Evolutionary conservation across 108 stramenopile species (phyloP), one percentile per base, ranked within the genome.

Genomic region (Fistulifera solaris): DNA sequence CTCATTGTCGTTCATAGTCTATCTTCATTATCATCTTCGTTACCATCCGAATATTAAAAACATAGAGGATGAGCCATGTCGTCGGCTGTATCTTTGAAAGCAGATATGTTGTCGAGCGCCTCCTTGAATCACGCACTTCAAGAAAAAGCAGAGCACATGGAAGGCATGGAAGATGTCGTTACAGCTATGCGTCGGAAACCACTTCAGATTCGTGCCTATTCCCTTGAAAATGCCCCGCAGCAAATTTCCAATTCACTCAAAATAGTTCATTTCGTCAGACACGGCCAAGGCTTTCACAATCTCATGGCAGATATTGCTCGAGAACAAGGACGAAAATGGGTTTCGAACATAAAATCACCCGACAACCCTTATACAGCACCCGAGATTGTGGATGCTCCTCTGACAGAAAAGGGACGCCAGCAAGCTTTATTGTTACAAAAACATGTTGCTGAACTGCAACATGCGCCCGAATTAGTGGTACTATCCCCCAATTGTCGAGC

Each of bases 331-430:
- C 47, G 53, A 28, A 54, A 75, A 23, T 81, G 76, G 79, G 57
- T 57, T 56, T 67, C 71, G 48, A 71, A 58, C 48, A 42, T 61
- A 4, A 54, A 72, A 16, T 59, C 72, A 26, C 28, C 45, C 22
- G 66, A 68, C 5, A 89, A 89, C 54, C 88, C 84, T 14, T 75
- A 85, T 40, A 48, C 71, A 21, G 59, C 72, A 67, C 73, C 81
- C 0, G 67, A 79, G 35, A 66, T 83, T 17, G 39, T 78, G 18
- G 88, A 89, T 64, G 81, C 88, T 17, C 83, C 83, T 25, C 54
- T 89, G 17, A 89, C 88, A 27, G 56, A 76, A 28, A 89, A 85
- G 58, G 87, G 88, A 23, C 70, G 79, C 2, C 48, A 69, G 41
- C 81, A 89, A 46, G 79, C 79, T 57, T 54, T 67, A 22, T 12